Percentiles rank a stretch among this genome's conserved stretches.
Evolutionary conservation across 2,329 filamentous ascomycete species (phyloP).

Genomic region (Sphaerulina populicola): DNA sequence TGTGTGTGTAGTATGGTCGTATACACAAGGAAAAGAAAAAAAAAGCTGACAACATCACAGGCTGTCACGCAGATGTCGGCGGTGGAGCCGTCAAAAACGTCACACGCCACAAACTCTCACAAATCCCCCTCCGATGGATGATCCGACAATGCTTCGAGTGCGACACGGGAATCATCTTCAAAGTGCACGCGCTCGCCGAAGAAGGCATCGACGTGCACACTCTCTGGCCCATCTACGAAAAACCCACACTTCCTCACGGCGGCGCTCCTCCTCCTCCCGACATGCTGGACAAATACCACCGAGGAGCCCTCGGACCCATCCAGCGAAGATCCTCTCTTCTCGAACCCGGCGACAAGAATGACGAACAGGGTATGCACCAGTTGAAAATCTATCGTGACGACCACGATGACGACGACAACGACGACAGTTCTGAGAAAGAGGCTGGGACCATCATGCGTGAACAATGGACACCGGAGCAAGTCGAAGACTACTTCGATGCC

Average conservation of each 20-base stretch:
- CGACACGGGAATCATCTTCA: conserved; percentile 41
- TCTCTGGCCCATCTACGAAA: conserved; percentile 36
- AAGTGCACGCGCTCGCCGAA: conserved; percentile 35
- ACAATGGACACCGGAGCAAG: conserved; percentile 34
- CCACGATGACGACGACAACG: conserved; percentile 5
- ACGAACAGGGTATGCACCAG: conserved; percentile 22
- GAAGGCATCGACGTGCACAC: conserved; percentile 38
- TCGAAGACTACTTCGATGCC: conserved; percentile 40
- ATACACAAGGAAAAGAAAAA: no score
- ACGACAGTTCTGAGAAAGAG: neutral
- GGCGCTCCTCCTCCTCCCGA: conserved; percentile 35
- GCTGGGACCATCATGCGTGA: conserved; percentile 15
- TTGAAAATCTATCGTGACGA: conserved; percentile 18
- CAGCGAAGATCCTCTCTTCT: conserved; percentile 24
- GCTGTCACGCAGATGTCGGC: conserved; percentile 40
- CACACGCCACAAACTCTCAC: conserved; percentile 38
- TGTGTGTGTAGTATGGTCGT: no score
- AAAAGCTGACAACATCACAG: conserved; percentile 10
- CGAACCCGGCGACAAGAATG: conserved; percentile 18
- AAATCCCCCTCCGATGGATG: conserved; percentile 44
- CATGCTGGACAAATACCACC: conserved; percentile 34
- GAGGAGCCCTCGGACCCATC: conserved; percentile 30
- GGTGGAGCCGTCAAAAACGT: conserved; percentile 39
- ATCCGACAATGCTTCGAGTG: conserved; percentile 42
- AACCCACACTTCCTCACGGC: conserved; percentile 27